A percentile compares a stretch with the other conserved stretches of the same genome.
Evolutionary conservation across 352 stramenopile genomes (phyloP).

Genomic region (Globisporangium cystogenes): DNA sequence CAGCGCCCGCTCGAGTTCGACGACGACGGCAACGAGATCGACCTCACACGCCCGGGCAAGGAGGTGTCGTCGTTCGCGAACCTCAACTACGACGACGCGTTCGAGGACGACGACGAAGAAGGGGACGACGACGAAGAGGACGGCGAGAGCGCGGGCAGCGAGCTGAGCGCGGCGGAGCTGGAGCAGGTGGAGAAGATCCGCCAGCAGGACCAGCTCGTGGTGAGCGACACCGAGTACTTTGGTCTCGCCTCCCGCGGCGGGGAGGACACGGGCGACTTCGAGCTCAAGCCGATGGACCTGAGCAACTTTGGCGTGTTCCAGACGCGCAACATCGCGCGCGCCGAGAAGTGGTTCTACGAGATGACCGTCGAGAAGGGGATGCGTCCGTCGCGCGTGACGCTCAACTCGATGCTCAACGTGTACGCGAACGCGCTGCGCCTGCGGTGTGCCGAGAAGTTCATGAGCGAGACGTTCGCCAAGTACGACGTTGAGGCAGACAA

Average conservation of each 20-base stretch:
- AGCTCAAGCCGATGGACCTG: conserved; percentile 51
- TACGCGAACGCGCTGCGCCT: conserved; percentile 75
- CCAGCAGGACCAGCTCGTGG: conserved; percentile 22
- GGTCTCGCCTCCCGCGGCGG: conserved; percentile 17
- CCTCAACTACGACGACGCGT: conserved; percentile 59
- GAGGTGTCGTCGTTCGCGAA: conserved; percentile 54
- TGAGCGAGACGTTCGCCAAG: conserved; percentile 39
- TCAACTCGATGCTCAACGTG: conserved; percentile 75
- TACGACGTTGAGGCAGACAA: conserved; percentile 38
- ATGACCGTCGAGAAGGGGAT: conserved; percentile 44
- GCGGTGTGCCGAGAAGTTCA: conserved; percentile 42
- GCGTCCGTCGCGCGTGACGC: conserved; percentile 37
- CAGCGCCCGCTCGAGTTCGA: conserved; percentile 69
- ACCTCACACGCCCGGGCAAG: conserved; percentile 62
- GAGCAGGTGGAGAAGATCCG: conserved; percentile 30
- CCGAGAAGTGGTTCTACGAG: conserved; percentile 54
- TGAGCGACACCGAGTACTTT: conserved; percentile 22
- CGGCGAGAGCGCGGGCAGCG: conserved; percentile 18
- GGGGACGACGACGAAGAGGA: conserved; percentile 28
- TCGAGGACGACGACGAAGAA: conserved; percentile 52
- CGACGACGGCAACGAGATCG: conserved; percentile 65
- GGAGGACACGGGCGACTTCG: conserved; percentile 38
- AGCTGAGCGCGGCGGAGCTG: conserved; percentile 30
- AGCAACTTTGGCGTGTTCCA: conserved; percentile 67
- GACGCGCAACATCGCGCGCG: conserved; percentile 58